Evolutionary conservation across 805 yeast species (phyloP), one percentile per base, ranked within the genome.

Genomic region (Yarrowia sp.): DNA sequence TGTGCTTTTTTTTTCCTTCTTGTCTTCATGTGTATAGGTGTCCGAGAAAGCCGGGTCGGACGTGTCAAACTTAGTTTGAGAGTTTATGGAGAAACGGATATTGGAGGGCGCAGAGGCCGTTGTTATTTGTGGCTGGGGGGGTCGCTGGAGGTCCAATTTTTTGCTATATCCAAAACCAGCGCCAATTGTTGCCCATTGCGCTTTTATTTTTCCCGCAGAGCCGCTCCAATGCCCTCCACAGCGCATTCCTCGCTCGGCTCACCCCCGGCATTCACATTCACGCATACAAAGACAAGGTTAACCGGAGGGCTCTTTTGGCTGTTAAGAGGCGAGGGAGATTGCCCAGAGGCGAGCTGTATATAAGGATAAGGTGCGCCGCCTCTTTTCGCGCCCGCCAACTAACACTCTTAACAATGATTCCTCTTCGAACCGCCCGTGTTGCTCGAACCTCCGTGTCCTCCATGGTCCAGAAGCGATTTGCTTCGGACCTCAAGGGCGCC

Each of bases 401-500:
- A 33, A 51, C 58, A 35, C 32, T 24, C 24, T 39, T 21, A 42
- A 51, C 58, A 51, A 51, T 51, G 58, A 51, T 51, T 42, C 58
- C 58, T 32, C 58, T 51, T 35, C 46, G 61, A 55, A 55, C 61
- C 19, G 61, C 47, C 47, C 46, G 61, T 38, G 61, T 55, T 29
- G 61, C 61, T 29, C 46, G 61, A 55, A 19, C 61, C 36, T 38
- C 47, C 38, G 58, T 31, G 60, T n/a, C 63, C 36, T 46, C 63
- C 46, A 46, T 47, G 63, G 42, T 44, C 51, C 62, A 51, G 62
- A 61, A 53, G 61, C 60, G 63, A 33, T 38, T 38, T 38, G 61
- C 61, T 39, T 55, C 58, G 3, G 64, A 62, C 29, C 71, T 75
- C 51, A 77, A 76, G 65, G 68, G 68, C 14, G 68, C 76, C 56